These are phyloP conservation scores for Tetrahymena thermophila DNA, from an alignment of 73 alveolate genomes.

Conservation along the genomic window DNA sequence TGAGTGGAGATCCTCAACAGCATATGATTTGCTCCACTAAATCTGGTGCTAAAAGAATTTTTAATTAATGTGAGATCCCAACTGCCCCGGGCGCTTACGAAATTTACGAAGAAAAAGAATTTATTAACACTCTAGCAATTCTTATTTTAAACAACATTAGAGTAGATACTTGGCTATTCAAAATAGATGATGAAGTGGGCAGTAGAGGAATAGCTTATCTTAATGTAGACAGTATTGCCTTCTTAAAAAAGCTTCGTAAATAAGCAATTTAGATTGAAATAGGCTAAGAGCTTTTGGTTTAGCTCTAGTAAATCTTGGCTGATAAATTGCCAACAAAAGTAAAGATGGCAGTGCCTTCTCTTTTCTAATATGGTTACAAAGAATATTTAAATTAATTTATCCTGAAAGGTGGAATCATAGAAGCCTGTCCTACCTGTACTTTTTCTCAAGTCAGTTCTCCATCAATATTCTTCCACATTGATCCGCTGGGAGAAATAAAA, in stretches of 20 bases:
- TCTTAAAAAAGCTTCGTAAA: conserved; percentile 1
- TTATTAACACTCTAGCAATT: conserved; percentile 82
- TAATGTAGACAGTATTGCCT: conserved; percentile 51
- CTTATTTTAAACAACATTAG: conserved; percentile 83
- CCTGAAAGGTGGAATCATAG: conserved; percentile 94
- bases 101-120: conserved; percentile 94
- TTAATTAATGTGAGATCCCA: conserved; percentile 89
- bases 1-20: conserved; percentile 93
- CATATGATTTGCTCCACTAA: conserved; percentile 86
- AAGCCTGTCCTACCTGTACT: conserved; percentile 93
- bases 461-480: conserved; percentile 79
- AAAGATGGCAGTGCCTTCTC: conserved; percentile 75
- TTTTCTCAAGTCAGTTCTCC: conserved; percentile 79
- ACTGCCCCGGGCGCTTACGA: conserved; percentile 91
- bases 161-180: conserved; percentile 92
- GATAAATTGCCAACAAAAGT: conserved; percentile 83
- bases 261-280: conserved; percentile 37
- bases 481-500: conserved; percentile 90
- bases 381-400: conserved; percentile 82
- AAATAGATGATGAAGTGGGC: conserved; percentile 91
- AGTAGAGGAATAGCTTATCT: conserved; percentile 97
- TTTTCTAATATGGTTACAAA: conserved; percentile 73
- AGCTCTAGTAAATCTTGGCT: conserved; percentile 46
- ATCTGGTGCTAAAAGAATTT: conserved; percentile 91
- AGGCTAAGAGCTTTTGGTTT: neutral